These are phyloP conservation scores for Trypanosoma vivax DNA, from an alignment of 208 protist genomes.

Conservation along the genomic window DNA sequence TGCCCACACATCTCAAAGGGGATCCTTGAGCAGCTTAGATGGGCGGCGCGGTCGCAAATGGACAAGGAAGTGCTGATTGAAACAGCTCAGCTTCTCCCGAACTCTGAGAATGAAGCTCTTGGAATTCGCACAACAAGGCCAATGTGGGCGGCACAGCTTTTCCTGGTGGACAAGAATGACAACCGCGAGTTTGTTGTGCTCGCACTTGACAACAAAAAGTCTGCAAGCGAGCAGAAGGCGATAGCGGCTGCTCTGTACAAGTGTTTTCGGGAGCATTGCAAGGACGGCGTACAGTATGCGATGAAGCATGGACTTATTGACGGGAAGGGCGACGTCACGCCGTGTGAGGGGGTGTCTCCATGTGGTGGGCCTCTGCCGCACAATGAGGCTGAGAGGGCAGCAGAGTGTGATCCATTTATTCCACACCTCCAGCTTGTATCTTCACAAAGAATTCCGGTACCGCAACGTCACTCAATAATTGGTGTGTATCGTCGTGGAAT, in stretches of 20 bases:
- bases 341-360: slow-evolving; percentile 29
- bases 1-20: slow-evolving; percentile 35
- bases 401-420: slow-evolving; percentile 26
- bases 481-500: slow-evolving; percentile 18
- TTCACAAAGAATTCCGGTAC: slow-evolving; percentile 13
- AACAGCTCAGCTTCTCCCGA: slow-evolving; percentile 23
- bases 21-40: slow-evolving; percentile 33
- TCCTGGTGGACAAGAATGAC: slow-evolving; percentile 12
- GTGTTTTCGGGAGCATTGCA: slow-evolving; percentile 34
- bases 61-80: slow-evolving; percentile 20
- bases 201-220: slow-evolving; percentile 51
- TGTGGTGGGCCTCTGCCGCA: slow-evolving; percentile 15
- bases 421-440: slow-evolving; percentile 12
- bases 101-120: slow-evolving; percentile 32
- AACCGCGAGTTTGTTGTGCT: slow-evolving; percentile 18
- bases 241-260: slow-evolving; percentile 36
- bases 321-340: slow-evolving; percentile 18
- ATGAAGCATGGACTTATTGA: slow-evolving; percentile 35
- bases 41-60: slow-evolving; percentile 28
- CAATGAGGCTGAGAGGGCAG: slow-evolving; percentile 18
- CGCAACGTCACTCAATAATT: slow-evolving; percentile 14
- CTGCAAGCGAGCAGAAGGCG: slow-evolving; percentile 53
- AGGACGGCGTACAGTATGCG: slow-evolving; percentile 28
- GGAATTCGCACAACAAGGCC: slow-evolving; percentile 32
- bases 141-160: slow-evolving; percentile 28